phyloP scores from a whole-genome alignment of 352 stramenopile species.

The Pythium periplocum region DNA sequence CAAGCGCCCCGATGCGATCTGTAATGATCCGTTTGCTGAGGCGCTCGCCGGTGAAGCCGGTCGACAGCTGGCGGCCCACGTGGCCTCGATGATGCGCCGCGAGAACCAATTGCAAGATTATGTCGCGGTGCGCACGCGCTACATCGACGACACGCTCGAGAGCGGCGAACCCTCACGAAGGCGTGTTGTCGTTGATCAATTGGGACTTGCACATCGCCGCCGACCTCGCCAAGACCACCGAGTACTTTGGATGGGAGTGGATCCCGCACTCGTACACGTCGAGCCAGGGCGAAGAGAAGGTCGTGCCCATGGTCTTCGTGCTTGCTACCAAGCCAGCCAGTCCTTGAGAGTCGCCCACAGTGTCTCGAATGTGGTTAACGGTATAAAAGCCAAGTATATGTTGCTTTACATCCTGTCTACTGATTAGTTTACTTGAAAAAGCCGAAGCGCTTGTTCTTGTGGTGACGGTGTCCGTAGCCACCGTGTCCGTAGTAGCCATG shows the following conservation, averaged over 20 bases:
- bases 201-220: slow-evolving; percentile 40
- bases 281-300: background rate
- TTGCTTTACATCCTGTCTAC: no score
- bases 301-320: slow-evolving; percentile 9
- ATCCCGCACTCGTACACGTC: slow-evolving; percentile 19
- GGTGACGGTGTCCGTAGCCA: slow-evolving; percentile 14
- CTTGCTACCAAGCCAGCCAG: slow-evolving; percentile 9
- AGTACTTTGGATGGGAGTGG: slow-evolving; percentile 42
- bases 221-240: slow-evolving; percentile 14
- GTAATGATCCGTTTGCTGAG: slow-evolving; percentile 43
- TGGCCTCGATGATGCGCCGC: slow-evolving; percentile 14
- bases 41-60: slow-evolving; percentile 28
- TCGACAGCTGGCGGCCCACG: slow-evolving; percentile 8
- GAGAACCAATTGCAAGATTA: slow-evolving; percentile 11
- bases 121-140: slow-evolving; percentile 34
- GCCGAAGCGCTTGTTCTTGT: slow-evolving; percentile 26
- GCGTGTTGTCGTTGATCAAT: slow-evolving; percentile 36
- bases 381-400: no score
- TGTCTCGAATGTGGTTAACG: no score
- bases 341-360: no score
- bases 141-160: slow-evolving; percentile 41
- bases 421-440: slow-evolving; percentile 25
- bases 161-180: slow-evolving; percentile 30
- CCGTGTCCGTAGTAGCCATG: slow-evolving; percentile 5
- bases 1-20: slow-evolving; percentile 25